Conservation (phyloP, 169 alveolate genomes). For the Cryptosporidium felis region DNA sequence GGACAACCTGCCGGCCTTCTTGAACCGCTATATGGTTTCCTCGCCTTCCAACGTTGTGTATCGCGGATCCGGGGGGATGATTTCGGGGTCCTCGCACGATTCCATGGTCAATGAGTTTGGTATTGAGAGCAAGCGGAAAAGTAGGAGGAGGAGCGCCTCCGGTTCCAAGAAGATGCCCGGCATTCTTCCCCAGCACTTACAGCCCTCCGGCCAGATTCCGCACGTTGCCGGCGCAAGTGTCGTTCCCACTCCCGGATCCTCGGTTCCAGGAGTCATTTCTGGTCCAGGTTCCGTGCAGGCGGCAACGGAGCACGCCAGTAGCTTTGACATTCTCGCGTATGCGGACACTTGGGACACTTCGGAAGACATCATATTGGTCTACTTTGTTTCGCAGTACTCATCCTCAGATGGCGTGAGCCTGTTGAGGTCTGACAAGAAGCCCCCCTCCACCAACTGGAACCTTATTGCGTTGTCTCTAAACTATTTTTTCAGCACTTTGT, state of each 20-base stretch:
- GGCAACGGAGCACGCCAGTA: background rate
- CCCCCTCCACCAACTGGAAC: conserved; percentile 42
- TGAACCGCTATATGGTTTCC: conserved; percentile 31
- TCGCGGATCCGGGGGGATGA: conserved; percentile 15
- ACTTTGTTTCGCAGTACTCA: conserved; percentile 61
- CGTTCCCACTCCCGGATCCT: background rate
- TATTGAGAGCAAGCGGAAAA: conserved; percentile 37
- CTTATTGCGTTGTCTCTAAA: conserved; percentile 55
- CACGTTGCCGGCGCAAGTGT: conserved; percentile 8
- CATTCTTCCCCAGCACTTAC: background rate
- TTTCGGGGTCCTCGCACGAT: conserved; percentile 60
- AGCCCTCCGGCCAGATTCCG: background rate
- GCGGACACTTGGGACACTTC: conserved; percentile 66
- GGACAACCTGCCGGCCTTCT: conserved; percentile 47
- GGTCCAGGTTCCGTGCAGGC: background rate
- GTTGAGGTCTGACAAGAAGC: background rate
- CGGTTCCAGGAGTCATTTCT: background rate
- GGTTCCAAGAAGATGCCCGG: conserved; percentile 18
- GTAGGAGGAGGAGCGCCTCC: conserved; percentile 55
- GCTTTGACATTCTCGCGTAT: conserved; percentile 59
- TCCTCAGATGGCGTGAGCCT: background rate
- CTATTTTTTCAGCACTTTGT: conserved; percentile 32
- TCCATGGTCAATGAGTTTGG: conserved; percentile 49
- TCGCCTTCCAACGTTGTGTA: conserved; percentile 56
- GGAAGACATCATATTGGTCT: conserved; percentile 34